Conservation (phyloP, 2,329 filamentous ascomycete genomes). For the Talaromyces pinophilus region DNA sequence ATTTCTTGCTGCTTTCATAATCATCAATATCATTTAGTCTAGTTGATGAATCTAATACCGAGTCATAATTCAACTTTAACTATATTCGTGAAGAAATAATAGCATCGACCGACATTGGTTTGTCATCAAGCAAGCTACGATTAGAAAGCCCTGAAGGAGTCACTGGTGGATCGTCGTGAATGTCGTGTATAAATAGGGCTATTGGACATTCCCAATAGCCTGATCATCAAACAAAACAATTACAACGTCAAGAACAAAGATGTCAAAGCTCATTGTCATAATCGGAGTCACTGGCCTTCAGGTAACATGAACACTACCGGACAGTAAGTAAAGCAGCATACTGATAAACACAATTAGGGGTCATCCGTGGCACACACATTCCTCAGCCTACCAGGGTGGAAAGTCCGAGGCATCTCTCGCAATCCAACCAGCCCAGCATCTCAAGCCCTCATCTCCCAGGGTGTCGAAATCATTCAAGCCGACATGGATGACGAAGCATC, state of each 20-base stretch:
- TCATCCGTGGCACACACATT: slow-evolving; percentile 14
- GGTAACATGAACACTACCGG: neutral
- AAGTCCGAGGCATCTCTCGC: slow-evolving; percentile 59
- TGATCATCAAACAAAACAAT: neutral
- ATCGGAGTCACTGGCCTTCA: neutral
- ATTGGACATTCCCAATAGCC: neutral
- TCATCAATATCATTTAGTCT: neutral
- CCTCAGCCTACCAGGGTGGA: slow-evolving; percentile 20
- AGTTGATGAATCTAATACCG: neutral
- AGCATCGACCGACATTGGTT: slow-evolving; percentile 6
- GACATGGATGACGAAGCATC: slow-evolving; percentile 53
- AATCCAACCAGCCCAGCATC: slow-evolving; percentile 48
- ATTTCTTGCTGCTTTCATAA: neutral
- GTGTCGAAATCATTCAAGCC: slow-evolving; percentile 56
- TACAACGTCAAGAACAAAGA: neutral
- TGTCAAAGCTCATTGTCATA: neutral
- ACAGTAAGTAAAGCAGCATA: no score
- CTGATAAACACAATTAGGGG: neutral
- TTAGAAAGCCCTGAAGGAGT: neutral
- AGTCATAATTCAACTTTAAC: neutral
- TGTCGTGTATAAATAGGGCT: neutral
- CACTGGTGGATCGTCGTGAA: neutral
- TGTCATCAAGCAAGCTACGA: neutral
- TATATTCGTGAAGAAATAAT: neutral
- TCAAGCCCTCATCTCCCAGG: slow-evolving; percentile 40